Base-by-base conservation (phyloP, 495 filamentous ascomycete species). In the Penicillium coffeae region DNA sequence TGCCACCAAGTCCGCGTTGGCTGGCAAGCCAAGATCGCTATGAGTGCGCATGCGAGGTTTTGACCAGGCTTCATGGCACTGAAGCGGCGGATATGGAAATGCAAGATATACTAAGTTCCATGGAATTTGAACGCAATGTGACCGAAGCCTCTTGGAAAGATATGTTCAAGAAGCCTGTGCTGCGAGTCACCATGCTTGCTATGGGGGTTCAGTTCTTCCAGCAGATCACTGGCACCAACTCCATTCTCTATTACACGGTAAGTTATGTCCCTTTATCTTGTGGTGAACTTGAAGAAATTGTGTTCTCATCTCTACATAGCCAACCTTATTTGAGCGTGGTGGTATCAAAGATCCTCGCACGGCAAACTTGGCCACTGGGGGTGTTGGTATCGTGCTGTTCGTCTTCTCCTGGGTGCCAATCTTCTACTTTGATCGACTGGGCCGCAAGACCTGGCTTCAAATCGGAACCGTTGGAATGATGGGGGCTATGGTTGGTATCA, bases 1-100 rank as follows among this genome's bases (percentile, higher is more conserved):
- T 90, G 77, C 85, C 85, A 5, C 88, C 86, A 63, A 88, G 85
- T 16, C 87, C 87, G 0, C 77, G 87, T 54, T 89, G 87, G 86
- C 69, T 89, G 2, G 69, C 84, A 13, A 80, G 88, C 51, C 83
- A 87, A 53, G 70, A 75, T 36, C 84, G 85, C 25, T 81, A 86
- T 59, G 74, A 73, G 0, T 85, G 88, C 61, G 85, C 84, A 0
- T 77, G 77, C 34, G 72, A 71, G 21, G 80, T 86, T 3, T 72
- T 91, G n/a, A 75, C 83, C 6, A 71, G 47, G 22, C 79, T 93
- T 7, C 83, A 88, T 33, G 76, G 73, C 8, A 53, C 42, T 45
- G 56, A 68, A 20, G 51, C 41, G 52, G 83, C 87, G 50, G 75
- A 88, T 1, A 75, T 89, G 43, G 82, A 86, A 64, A 74, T 90